These are phyloP conservation scores for Cryptococcus floricola DNA, from an alignment of 1,284 basidiomycete genomes.

Conservation along the genomic window DNA sequence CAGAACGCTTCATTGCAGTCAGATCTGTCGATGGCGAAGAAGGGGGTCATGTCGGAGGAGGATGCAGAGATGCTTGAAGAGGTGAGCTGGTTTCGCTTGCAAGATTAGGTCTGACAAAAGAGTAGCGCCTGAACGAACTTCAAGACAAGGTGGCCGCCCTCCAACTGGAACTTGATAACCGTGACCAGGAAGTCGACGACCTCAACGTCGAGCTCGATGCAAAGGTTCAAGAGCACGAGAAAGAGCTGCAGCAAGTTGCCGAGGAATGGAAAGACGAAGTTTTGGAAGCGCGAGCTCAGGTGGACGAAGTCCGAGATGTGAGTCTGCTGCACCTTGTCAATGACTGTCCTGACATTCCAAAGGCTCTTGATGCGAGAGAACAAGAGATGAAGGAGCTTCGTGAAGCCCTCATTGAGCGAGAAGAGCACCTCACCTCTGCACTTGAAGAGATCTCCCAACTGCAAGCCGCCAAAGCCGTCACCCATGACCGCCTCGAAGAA, in stretches of 20 bases:
- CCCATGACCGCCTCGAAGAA: slow-evolving; percentile 43
- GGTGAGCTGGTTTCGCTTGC: slow-evolving; percentile 17
- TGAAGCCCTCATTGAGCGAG: slow-evolving; percentile 33
- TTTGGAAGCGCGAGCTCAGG: slow-evolving; percentile 39
- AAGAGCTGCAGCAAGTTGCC: slow-evolving; percentile 43
- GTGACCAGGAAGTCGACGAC: slow-evolving; percentile 48
- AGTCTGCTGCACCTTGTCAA: slow-evolving; percentile 3
- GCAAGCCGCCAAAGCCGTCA: slow-evolving; percentile 39
- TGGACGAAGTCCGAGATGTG: slow-evolving; percentile 47
- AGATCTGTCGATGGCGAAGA: slow-evolving; percentile 35
- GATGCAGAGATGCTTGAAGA: slow-evolving; percentile 44
- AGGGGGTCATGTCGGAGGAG: slow-evolving; percentile 25
- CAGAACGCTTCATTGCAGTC: slow-evolving; percentile 43
- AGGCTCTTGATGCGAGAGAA: slow-evolving; percentile 37
- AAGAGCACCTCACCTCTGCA: slow-evolving; percentile 32
- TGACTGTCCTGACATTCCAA: background rate
- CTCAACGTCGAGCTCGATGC: slow-evolving; percentile 47
- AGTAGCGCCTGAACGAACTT: slow-evolving; percentile 41
- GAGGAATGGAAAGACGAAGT: slow-evolving; percentile 47
- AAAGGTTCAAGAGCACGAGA: slow-evolving; percentile 42
- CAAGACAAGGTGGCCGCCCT: slow-evolving; percentile 45
- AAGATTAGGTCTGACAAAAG: background rate
- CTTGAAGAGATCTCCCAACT: slow-evolving; percentile 38
- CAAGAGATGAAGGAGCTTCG: slow-evolving; percentile 37
- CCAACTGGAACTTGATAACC: slow-evolving; percentile 45